Evolutionary conservation across 441 rosid species (phyloP), one percentile per base, ranked within the genome.

Genomic region (Dalechampia spathulata): DNA sequence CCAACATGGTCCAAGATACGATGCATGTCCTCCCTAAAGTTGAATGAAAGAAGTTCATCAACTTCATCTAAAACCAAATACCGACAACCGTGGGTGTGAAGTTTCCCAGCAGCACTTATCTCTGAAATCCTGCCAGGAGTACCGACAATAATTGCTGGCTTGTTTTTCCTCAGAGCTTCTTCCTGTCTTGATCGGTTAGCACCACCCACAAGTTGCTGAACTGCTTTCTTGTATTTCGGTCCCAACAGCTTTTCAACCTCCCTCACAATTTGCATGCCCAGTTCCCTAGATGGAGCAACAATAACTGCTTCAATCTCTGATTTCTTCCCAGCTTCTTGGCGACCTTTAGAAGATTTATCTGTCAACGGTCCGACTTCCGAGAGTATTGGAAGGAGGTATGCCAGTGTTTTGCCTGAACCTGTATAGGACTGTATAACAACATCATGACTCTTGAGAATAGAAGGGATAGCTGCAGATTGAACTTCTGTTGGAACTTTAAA

Each of bases 201-300:
- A 64, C 98, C 98, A 48, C 96, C 98, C 12, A 91, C 96, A 65
- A 88, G 85, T 66, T 92, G 98, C 71, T 86, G 95, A 76, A 91
- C 96, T 38, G 59, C 76, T 75, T 68, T 88, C 83, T 77, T 86
- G 63, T 86, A 80, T 6, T 63, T 52, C 43, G 93, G 86, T 53
- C 95, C 98, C n/a, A 91, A 75, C 58, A 91, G 70, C 69, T 85
- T 86, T 76, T 86, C 96, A 7, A 86, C 54, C 78, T 91, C 96
- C 73, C 98, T 82, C 63, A 88, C 89, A 25, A 88, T 86, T 66
- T 88, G 98, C 96, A 91, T 88, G 34, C 85, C 96, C 39, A 91
- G 74, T 67, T 86, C 95, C 74, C 96, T 78, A 37, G 98, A 91
- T 0, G 98, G 95, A 67, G 98, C 96, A 67, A 91, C 89, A 20